A percentile compares a stretch with the other conserved stretches of the same genome.
Conservation (phyloP, 2,329 filamentous ascomycete species). For the Monosporascus sp. region DNA sequence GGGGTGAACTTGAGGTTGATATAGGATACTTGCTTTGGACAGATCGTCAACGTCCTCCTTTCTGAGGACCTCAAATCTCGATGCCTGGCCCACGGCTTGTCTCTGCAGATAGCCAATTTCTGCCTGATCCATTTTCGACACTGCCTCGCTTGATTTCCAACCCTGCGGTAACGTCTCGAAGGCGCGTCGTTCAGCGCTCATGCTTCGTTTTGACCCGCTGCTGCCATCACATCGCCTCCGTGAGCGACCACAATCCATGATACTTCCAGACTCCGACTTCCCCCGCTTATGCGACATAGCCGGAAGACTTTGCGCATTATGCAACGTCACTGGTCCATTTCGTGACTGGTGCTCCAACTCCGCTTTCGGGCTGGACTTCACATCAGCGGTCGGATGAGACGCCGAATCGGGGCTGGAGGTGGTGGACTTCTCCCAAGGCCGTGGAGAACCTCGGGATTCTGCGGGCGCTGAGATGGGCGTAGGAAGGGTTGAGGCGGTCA, state of each 20-base stretch:
- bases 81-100: conserved; percentile 57
- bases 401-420: conserved; percentile 17
- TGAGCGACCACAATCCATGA: conserved; percentile 58
- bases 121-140: conserved; percentile 36
- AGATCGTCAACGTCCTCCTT: conserved; percentile 59
- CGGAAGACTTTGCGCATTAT: conserved; percentile 29
- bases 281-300: conserved; percentile 40
- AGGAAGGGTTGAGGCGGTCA: conserved; percentile 35
- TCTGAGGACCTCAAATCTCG: conserved; percentile 59
- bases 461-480: conserved; percentile 46
- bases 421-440: conserved; percentile 35
- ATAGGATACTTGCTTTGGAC: conserved; percentile 46
- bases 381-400: conserved; percentile 22
- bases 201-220: conserved; percentile 37
- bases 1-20: background rate
- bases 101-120: conserved; percentile 50
- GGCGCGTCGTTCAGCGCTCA: conserved; percentile 48
- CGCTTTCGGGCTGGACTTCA: conserved; percentile 23
- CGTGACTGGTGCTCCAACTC: conserved; percentile 21
- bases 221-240: conserved; percentile 44
- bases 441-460: conserved; percentile 38
- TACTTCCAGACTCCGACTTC: conserved; percentile 52
- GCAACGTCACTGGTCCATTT: conserved; percentile 21
- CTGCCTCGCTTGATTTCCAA: conserved; percentile 47
- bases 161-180: conserved; percentile 59